Evolutionary conservation across 2,329 filamentous ascomycete genomes (phyloP).

Genomic region (Alternaria burnsii): DNA sequence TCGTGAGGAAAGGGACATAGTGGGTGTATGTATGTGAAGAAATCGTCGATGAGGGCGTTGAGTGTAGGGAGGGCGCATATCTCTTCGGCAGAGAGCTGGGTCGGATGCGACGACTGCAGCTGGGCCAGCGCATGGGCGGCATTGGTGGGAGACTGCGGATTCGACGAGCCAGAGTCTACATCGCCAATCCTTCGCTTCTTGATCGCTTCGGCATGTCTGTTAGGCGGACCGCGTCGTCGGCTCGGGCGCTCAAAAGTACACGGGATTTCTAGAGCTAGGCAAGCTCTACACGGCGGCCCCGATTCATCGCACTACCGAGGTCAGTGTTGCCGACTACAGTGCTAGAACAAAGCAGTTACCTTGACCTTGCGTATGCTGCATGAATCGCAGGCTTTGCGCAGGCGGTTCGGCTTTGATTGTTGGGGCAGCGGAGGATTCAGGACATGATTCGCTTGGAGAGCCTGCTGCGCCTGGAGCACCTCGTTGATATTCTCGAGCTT

Average conservation of each 20-base stretch:
- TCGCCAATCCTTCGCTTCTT: slow-evolving; percentile 67
- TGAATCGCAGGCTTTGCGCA: slow-evolving; percentile 54
- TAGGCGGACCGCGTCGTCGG: slow-evolving; percentile 70
- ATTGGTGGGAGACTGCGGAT: slow-evolving; percentile 61
- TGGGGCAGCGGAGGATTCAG: slow-evolving; percentile 29
- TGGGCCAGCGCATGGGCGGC: slow-evolving; percentile 63
- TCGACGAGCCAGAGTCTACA: slow-evolving; percentile 52
- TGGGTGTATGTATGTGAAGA: slow-evolving; percentile 83
- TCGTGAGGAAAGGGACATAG: slow-evolving; percentile 81
- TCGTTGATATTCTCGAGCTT: slow-evolving; percentile 51
- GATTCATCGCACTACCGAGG: slow-evolving; percentile 67
- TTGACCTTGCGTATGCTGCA: slow-evolving; percentile 56
- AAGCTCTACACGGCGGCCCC: slow-evolving; percentile 72
- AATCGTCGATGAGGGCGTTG: slow-evolving; percentile 77
- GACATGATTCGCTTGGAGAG: slow-evolving; percentile 47
- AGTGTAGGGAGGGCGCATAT: slow-evolving; percentile 76
- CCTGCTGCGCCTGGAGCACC: slow-evolving; percentile 48
- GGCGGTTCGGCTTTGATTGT: slow-evolving; percentile 46
- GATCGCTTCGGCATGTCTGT: slow-evolving; percentile 71
- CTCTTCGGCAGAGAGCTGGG: slow-evolving; percentile 66
- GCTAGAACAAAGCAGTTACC: slow-evolving; percentile 17
- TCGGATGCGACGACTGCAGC: slow-evolving; percentile 56
- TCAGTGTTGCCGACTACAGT: slow-evolving; percentile 15
- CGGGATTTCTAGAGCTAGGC: slow-evolving; percentile 70
- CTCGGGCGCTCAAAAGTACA: slow-evolving; percentile 73